These are phyloP conservation scores for Stereum hirsutum DNA, from an alignment of 1,284 basidiomycete species.

Conservation along the genomic window DNA sequence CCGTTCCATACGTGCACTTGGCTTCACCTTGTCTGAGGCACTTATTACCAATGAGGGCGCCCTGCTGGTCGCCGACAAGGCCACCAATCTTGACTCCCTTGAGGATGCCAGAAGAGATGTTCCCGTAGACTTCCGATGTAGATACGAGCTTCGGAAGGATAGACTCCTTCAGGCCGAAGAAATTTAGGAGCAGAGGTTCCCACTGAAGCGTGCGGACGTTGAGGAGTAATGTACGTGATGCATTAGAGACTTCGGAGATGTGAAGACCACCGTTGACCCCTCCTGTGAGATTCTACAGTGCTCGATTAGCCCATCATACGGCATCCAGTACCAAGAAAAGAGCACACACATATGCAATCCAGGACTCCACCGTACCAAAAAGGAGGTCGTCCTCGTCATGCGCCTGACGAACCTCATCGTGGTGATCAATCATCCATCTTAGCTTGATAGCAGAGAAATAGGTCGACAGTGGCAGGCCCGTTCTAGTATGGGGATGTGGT, in stretches of 20 bases:
- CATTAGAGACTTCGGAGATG: conserved; percentile 93
- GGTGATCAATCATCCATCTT: conserved; percentile 93
- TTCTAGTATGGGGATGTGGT: conserved; percentile 34
- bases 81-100: conserved; percentile 82
- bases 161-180: conserved; percentile 77
- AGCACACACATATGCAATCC: conserved; percentile 79
- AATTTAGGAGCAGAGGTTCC: conserved; percentile 78
- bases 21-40: conserved; percentile 80
- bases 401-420: conserved; percentile 72
- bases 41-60: conserved; percentile 94
- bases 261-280: conserved; percentile 65
- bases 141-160: conserved; percentile 86
- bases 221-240: conserved; percentile 91
- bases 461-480: conserved; percentile 88
- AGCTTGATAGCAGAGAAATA: conserved; percentile 97
- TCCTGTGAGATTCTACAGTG: conserved; percentile 73
- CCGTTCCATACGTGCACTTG: conserved; percentile 95
- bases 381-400: conserved; percentile 77
- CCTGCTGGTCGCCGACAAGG: conserved; percentile 95
- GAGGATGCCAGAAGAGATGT: conserved; percentile 60
- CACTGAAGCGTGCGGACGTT: conserved; percentile 78
- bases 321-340: too few species aligned
- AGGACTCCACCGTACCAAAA: conserved; percentile 95
- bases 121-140: conserved; percentile 88
- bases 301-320: conserved; percentile 1